Base-by-base conservation (phyloP, 495 filamentous ascomycete genomes). In the Penicillium herquei region DNA sequence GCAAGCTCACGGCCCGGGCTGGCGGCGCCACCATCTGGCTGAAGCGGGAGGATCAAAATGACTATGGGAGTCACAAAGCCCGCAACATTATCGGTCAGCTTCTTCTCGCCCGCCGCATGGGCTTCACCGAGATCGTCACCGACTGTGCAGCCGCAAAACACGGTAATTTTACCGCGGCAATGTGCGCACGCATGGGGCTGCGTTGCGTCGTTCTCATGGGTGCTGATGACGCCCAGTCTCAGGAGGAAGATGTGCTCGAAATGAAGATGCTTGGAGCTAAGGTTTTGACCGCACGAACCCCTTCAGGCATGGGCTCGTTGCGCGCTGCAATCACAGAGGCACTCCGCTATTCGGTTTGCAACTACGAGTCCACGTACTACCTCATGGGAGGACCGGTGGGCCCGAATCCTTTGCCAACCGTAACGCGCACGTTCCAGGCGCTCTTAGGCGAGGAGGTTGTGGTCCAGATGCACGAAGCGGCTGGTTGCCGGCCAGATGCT, bases 311-410 rank as follows among this genome's bases (percentile, higher is more conserved):
- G 55, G 62, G 61, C n/a, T 58, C 59, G 8, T 63, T 70, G 42
- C 67, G 67, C 9, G 63, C 69, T 21, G 69, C 69, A 44, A 66
- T 68, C 54, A 72, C 66, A 30, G 67, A 69, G 52, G 69, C 69
- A 17, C 56, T 70, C 39, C 61, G 65, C 18, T 67, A 70, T 66
- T 65, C 65, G 6, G 61, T 69, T 26, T 62, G 61, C 55, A 68
- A 65, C 55, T 51, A 67, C 43, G 62, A 70, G 32, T 59, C 64
- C 31, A 54, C 62, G 32, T 72, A 70, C 54, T 68, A 72, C 43
- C 63, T 72, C 46, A 70, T 65, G 59, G 60, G 67, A 51, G 62
- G 69, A 34, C 64, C 69, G 0, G 59, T 72, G 58, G 69, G 69
- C 9, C 67, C 69, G 1, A 63, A 49, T 53, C 69, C 69, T 17